Evolutionary conservation across 192 early-diverging fungal species (phyloP).

Genomic region (Backusella circina): DNA sequence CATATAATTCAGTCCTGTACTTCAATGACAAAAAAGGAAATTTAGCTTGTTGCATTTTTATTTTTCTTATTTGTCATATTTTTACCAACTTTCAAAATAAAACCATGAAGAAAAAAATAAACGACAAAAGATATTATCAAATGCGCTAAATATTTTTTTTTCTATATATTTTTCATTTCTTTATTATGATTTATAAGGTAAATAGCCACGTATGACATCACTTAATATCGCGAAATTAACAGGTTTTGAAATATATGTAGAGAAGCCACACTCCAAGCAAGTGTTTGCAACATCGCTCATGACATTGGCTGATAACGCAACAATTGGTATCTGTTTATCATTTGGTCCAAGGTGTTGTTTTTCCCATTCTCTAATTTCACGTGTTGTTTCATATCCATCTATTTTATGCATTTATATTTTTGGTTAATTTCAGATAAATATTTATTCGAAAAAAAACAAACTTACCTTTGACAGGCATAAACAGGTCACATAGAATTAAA

Average conservation of each 20-base stretch:
- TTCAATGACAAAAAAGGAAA: neutral
- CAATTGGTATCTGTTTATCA: constrained; percentile 45
- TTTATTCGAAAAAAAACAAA: neutral
- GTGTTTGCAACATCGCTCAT: constrained; percentile 50
- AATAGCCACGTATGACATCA: constrained; percentile 40
- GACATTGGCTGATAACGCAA: constrained; percentile 55
- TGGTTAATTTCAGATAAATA: neutral
- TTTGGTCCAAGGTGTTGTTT: constrained; percentile 20
- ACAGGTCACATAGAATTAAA: constrained; percentile 53
- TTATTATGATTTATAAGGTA: neutral
- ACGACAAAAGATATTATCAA: too few relatives aligned
- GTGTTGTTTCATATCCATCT: constrained; percentile 55
- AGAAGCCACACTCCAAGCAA: constrained; percentile 47
- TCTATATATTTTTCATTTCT: neutral
- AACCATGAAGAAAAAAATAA: too few relatives aligned
- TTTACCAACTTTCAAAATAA: too few relatives aligned
- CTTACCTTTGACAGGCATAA: constrained; percentile 56
- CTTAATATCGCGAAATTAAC: constrained; percentile 48
- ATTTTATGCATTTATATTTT: neutral
- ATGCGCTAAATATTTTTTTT: neutral
- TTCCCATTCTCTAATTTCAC: constrained; percentile 52
- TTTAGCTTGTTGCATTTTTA: too few relatives aligned
- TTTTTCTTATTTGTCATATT: too few relatives aligned
- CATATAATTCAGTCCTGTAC: neutral
- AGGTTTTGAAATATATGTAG: constrained; percentile 54